These are phyloP conservation scores for Vigna radiata DNA, from an alignment of 306 rosid genomes.

Conservation along the genomic window DNA sequence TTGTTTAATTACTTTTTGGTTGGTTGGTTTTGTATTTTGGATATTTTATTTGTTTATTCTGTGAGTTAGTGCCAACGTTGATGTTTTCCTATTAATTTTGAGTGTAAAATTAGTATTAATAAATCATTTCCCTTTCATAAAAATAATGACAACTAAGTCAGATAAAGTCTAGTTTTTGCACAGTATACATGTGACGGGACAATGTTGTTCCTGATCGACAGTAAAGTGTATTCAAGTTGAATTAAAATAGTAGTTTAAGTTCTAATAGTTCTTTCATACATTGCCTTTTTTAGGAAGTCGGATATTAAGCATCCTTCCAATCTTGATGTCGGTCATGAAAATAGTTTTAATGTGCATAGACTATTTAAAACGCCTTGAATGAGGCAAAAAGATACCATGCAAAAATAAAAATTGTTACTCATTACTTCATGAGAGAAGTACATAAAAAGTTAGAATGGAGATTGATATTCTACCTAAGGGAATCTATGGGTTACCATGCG, in stretches of 20 bases:
- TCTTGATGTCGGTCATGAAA: neutral
- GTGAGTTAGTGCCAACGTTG: conserved; percentile 17
- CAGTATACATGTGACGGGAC: neutral
- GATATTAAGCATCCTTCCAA: neutral
- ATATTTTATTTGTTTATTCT: conserved; percentile 33
- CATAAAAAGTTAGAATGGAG: too few species aligned
- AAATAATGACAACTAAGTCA: neutral
- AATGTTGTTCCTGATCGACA: neutral
- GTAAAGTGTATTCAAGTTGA: neutral
- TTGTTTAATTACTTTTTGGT: conserved; percentile 18
- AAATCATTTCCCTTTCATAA: neutral
- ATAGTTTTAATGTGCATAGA: neutral
- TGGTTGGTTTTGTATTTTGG: conserved; percentile 37
- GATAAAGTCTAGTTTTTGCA: neutral
- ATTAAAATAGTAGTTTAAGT: neutral
- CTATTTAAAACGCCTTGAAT: too few species aligned
- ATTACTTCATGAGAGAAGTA: too few species aligned
- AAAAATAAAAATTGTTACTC: neutral
- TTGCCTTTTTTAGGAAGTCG: neutral
- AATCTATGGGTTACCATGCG: too few species aligned
- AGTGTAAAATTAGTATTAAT: neutral
- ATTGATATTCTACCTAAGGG: too few species aligned
- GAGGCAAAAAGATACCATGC: neutral
- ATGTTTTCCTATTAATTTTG: neutral
- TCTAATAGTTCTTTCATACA: neutral